These are phyloP conservation scores for Arbutus unedo DNA, from an alignment of 148 eudicot genomes.

Conservation along the genomic window DNA sequence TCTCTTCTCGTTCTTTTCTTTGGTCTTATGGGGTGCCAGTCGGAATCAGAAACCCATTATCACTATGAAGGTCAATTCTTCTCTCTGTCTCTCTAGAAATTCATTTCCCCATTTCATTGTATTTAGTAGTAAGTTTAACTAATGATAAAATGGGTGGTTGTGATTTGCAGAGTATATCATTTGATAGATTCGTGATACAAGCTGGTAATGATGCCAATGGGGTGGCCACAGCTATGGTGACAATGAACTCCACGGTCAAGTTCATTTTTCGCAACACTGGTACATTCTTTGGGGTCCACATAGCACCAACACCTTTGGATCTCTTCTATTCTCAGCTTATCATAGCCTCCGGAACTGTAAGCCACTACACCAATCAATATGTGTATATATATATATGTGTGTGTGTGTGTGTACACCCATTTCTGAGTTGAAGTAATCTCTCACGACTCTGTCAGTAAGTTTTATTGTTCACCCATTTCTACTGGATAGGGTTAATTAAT, in stretches of 20 bases:
- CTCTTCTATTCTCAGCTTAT: conserved; percentile 45
- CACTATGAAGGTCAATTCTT: conserved; percentile 59
- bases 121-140: too few species aligned
- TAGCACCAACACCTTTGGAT: conserved; percentile 59
- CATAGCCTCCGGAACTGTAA: conserved; percentile 69
- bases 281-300: conserved; percentile 87
- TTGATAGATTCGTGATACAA: conserved; percentile 52
- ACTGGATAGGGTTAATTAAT: neutral
- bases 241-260: conserved; percentile 70
- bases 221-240: conserved; percentile 75
- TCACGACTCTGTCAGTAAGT: too few species aligned
- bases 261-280: conserved; percentile 60
- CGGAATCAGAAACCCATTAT: conserved; percentile 67
- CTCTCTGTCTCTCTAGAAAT: neutral
- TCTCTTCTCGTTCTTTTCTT: conserved; percentile 67
- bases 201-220: conserved; percentile 75
- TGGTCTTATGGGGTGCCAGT: conserved; percentile 88
- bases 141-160: too few species aligned
- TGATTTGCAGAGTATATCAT: conserved; percentile 60
- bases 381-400: too few species aligned
- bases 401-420: too few species aligned
- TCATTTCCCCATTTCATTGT: too few species aligned
- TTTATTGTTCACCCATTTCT: too few species aligned
- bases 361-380: conserved; percentile 2
- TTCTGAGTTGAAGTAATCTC: too few species aligned